Base-by-base conservation (phyloP, 495 filamentous ascomycete genomes). In the Xylona heveae region DNA sequence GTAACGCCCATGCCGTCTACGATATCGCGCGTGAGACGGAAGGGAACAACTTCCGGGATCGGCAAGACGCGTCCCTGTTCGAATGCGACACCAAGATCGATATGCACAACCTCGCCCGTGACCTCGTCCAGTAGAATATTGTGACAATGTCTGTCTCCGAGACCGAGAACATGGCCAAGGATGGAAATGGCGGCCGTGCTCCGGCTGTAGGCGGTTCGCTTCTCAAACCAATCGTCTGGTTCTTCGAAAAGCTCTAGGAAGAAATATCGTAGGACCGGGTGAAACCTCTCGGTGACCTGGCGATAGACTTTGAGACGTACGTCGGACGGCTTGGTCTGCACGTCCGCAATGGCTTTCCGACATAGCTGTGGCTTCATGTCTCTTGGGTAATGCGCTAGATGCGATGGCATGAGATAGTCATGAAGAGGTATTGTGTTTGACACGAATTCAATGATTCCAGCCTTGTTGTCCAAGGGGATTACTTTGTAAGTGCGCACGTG, bases 381-480 rank as follows among this genome's bases (percentile, higher is more conserved):
- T 36, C 72, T 78, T 2, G 85, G 90, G 47, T 75, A 72, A 49
- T 94, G 93, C 40, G 52, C 59, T 43, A 78, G 66, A 51, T 95
- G 88, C 6, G 83, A 84, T 3, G 88, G 84, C 59, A 88, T 72
- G 35, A 95, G 58, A 45, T 74, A 94, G 35, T 90, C 81, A 40
- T 85, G 74, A 12, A 99, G 61, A 0, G 90, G 78, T 31, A 88
- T 74, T 3, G 88, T 94, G 50, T 94, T 72, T 1, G 71, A 67
- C 6, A 99, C 88, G 46, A 95, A 99, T 46, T 99, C 90, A 43
- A 99, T 94, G 21, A 94, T 70, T n/a, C 90, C 88, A 2, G 83
- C 72, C 28, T 65, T 68, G 0, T 74, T 59, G 3, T 76, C 84
- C 19, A 99, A 59, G 0, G 88, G 88, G 6, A 95, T 57, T 12